A percentile compares a stretch with the other conserved stretches of the same genome.
Conservation (phyloP, 2,329 filamentous ascomycete genomes). For the Emmonsiellopsis sp. region DNA sequence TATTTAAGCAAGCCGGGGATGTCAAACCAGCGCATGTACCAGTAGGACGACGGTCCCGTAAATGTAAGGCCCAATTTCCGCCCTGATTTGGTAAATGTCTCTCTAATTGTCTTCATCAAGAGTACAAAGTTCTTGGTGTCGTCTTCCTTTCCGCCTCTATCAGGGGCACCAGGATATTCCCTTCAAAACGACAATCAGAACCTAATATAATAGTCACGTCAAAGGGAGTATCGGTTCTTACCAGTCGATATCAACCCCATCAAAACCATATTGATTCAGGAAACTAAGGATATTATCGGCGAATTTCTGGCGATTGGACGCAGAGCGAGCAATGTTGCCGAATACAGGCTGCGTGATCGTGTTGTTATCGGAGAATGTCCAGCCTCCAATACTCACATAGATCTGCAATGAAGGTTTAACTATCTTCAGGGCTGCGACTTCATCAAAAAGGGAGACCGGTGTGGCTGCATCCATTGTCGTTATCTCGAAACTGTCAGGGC, state of each 20-base stretch:
- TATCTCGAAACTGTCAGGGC: constrained; percentile 22
- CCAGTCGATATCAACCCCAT: constrained; percentile 18
- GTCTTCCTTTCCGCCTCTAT: constrained; percentile 10
- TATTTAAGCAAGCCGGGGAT: constrained; percentile 9
- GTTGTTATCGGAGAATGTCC: constrained; percentile 8
- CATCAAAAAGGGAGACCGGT: constrained; percentile 11
- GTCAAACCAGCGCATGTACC: constrained; percentile 23
- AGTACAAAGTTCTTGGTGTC: constrained; percentile 12
- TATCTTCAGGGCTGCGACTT: constrained; percentile 25
- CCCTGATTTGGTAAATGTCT: constrained; percentile 6
- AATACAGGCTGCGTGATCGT: constrained; percentile 9
- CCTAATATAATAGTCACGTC: neutral
- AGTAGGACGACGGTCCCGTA: constrained; percentile 14
- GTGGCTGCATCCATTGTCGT: constrained; percentile 17
- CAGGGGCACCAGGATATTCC: constrained; percentile 15
- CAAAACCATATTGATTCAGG: constrained; percentile 16
- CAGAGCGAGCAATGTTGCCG: constrained; percentile 2
- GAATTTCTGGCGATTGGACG: constrained; percentile 6
- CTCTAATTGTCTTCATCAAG: constrained; percentile 8
- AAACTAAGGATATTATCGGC: constrained; percentile 10
- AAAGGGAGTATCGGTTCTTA: neutral
- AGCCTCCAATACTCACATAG: constrained; percentile 21
- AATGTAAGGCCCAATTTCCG: constrained; percentile 9
- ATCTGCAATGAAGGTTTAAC: constrained; percentile 18
- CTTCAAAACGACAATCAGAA: neutral